phyloP scores from a whole-genome alignment of 2,329 filamentous ascomycete species.

The Fusarium nanum region DNA sequence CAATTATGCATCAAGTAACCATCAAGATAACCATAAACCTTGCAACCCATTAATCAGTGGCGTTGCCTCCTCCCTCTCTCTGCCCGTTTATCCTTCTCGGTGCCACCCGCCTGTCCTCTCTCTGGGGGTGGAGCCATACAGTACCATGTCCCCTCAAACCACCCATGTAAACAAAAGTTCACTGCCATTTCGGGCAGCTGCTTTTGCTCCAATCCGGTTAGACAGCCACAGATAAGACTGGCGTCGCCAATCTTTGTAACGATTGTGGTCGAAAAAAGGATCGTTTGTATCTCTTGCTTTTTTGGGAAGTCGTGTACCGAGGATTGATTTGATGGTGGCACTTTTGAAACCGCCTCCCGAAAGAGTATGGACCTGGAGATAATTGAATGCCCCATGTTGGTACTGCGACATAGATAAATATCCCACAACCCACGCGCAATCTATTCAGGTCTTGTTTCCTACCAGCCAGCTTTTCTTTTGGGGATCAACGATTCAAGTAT shows the following conservation, averaged over 20 bases:
- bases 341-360: neutral
- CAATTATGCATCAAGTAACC: slow-evolving; percentile 17
- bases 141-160: too few species aligned
- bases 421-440: neutral
- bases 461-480: neutral
- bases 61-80: neutral
- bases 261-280: neutral
- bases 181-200: slow-evolving; percentile 5
- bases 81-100: slow-evolving; percentile 9
- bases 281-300: slow-evolving; percentile 29
- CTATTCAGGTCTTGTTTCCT: too few species aligned
- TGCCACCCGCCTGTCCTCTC: slow-evolving; percentile 31
- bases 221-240: slow-evolving; percentile 14
- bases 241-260: neutral
- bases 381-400: neutral
- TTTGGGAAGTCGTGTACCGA: slow-evolving; percentile 7
- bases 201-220: neutral
- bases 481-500: slow-evolving; percentile 9
- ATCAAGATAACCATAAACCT: slow-evolving; percentile 9
- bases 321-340: neutral
- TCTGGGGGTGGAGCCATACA: slow-evolving; percentile 36
- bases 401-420: slow-evolving; percentile 34
- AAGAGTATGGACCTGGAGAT: too few species aligned
- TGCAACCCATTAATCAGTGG: slow-evolving; percentile 4
- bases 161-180: slow-evolving; percentile 19